Evolutionary conservation across 352 stramenopile genomes (phyloP), one percentile per base, ranked within the genome.

Genomic region (Globisporangium carolinianum): DNA sequence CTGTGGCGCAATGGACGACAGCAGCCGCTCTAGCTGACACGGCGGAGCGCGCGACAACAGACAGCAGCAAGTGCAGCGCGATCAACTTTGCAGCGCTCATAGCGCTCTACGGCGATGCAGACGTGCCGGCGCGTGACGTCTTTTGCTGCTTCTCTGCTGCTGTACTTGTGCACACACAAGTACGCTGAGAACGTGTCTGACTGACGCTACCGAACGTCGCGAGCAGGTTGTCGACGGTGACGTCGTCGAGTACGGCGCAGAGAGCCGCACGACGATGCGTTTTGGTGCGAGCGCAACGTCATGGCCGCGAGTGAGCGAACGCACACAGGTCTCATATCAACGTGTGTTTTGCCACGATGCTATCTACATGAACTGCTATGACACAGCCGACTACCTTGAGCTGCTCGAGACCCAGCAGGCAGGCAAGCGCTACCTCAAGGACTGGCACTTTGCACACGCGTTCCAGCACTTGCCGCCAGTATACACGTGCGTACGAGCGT

Each of bases 401-500:
- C 43, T 83, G 54, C 55, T 94, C 37, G 57, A 87, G 66, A 69
- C 47, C 2, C 61, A 68, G 9, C 64, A 54, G 7, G 70, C 62
- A 0, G 77, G 77, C n/a, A 86, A 78, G 57, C 72, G 61, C 46
- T 95, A 95, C 50, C 66, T 95, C 8, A 95, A 95, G 54, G 85
- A 95, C 58, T 95, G 85, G 85, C 85, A 95, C 65, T 92, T 93
- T 41, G 79, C 80, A 18, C 78, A 85, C 32, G 70, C 64, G 12
- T 85, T 87, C 58, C 63, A 73, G 0, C 47, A 72, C 8, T 38
- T 60, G 0, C 65, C 79, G 1, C 65, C 77, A 24, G 36, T 85
- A 2, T 94, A 94, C 55, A 75, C 66, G 83, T 94, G 32, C 38
- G 43, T 49, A 17, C 10, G 43, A 15, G 12, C 17, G 45, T 6